Conservation (phyloP, 2,329 filamentous ascomycete species). For the Lecanicillium sp. region DNA sequence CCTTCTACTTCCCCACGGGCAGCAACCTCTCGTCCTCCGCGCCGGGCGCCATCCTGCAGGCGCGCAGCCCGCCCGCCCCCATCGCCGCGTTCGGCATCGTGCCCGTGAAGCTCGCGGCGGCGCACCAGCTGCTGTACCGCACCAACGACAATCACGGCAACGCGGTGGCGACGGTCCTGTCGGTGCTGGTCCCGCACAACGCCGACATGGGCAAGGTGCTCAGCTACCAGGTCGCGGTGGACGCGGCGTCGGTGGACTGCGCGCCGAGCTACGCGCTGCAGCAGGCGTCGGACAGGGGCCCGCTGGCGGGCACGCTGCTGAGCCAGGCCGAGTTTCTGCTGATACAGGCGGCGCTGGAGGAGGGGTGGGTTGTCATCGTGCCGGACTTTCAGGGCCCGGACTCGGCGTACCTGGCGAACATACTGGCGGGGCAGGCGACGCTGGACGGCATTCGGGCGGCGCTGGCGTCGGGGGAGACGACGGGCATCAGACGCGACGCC, state of each 20-base stretch:
- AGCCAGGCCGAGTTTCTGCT: constrained; percentile 2
- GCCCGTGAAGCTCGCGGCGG: not conserved
- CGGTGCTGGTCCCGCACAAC: constrained; percentile 26
- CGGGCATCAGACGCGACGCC: constrained; percentile 24
- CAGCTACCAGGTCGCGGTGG: constrained; percentile 33
- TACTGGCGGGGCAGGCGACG: constrained; percentile 4
- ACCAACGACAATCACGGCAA: constrained; percentile 26
- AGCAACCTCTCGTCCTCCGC: too few relatives aligned
- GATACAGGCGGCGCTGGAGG: constrained; percentile 7
- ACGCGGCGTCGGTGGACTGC: constrained; percentile 29
- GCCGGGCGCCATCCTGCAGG: too few relatives aligned
- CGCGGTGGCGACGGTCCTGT: constrained; percentile 27
- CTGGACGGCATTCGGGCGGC: constrained; percentile 9
- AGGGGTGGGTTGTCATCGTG: constrained; percentile 17
- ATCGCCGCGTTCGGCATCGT: constrained; percentile 1
- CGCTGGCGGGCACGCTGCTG: constrained; percentile 30
- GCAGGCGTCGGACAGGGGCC: constrained; percentile 15
- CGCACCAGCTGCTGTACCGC: constrained; percentile 28
- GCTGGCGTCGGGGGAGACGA: not conserved
- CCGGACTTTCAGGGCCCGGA: constrained; percentile 8
- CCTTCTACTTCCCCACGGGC: too few relatives aligned
- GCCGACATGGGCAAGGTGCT: constrained; percentile 21
- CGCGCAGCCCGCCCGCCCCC: not conserved
- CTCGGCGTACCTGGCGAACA: constrained; percentile 9
- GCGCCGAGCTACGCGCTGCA: not conserved